These are phyloP conservation scores for Cryphonectria parasitica DNA, from an alignment of 2,329 filamentous ascomycete species.

Conservation along the genomic window DNA sequence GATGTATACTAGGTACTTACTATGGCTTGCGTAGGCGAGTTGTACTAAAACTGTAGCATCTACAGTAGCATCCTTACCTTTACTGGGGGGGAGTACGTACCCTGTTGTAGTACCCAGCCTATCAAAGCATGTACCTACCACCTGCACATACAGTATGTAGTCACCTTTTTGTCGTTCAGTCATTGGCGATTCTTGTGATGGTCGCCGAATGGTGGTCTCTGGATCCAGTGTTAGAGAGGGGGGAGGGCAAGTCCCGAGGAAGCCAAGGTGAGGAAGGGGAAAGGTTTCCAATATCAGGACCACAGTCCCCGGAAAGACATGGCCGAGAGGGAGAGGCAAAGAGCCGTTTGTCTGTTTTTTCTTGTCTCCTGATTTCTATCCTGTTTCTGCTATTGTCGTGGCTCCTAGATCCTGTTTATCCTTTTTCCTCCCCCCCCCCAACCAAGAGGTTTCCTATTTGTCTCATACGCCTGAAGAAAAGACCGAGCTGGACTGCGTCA, in stretches of 20 bases:
- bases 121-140: neutral
- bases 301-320: neutral
- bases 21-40: too few relatives aligned
- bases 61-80: too few relatives aligned
- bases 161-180: neutral
- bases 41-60: too few relatives aligned
- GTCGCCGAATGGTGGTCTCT: neutral
- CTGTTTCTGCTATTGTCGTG: neutral
- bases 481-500: neutral
- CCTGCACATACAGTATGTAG: neutral
- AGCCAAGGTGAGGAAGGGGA: neutral
- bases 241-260: neutral
- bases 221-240: neutral
- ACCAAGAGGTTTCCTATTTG: neutral
- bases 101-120: constrained; percentile 4
- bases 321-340: neutral
- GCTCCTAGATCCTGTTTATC: neutral
- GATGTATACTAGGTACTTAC: neutral
- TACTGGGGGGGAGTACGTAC: neutral
- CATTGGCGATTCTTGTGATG: neutral
- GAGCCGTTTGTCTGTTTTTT: neutral
- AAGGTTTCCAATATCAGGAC: neutral
- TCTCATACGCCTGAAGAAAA: neutral
- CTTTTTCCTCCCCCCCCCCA: too few relatives aligned
- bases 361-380: neutral